Conservation (phyloP, 768 basidiomycete species). For the Coprinopsis cinerea region DNA sequence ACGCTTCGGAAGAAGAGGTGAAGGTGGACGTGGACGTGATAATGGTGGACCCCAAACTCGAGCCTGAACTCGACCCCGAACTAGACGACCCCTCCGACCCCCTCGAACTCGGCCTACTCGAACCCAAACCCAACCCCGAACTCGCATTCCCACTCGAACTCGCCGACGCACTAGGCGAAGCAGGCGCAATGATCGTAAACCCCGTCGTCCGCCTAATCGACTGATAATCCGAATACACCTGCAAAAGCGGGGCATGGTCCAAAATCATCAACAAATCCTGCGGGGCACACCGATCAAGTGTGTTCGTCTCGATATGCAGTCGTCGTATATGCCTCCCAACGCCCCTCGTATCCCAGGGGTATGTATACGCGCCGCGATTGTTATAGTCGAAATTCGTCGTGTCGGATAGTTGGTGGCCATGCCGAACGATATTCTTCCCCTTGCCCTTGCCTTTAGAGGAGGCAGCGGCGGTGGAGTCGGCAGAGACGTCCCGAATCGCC, state of each 20-base stretch:
- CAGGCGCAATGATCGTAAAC: not conserved
- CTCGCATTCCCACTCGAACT: not conserved
- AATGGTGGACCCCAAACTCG: not conserved
- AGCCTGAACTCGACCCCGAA: not conserved
- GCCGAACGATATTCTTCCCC: not conserved
- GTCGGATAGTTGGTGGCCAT: not conserved
- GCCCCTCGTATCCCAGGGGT: constrained; percentile 11
- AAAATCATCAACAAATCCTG: constrained; percentile 64
- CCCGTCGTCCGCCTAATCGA: constrained; percentile 44
- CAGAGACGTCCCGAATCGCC: constrained; percentile 3
- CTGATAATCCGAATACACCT: constrained; percentile 58
- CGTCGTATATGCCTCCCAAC: constrained; percentile 49
- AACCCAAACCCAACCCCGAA: constrained; percentile 11
- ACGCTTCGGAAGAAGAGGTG: constrained; percentile 14
- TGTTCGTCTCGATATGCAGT: constrained; percentile 65
- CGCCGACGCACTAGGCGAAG: not conserved
- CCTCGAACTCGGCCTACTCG: constrained; percentile 24
- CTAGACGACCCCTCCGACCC: too few species aligned
- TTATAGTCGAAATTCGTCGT: constrained; percentile 1
- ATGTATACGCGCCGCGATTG: constrained; percentile 27
- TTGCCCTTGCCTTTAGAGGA: not conserved
- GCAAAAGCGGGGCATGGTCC: constrained; percentile 53
- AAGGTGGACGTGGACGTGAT: constrained; percentile 27
- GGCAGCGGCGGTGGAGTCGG: too few species aligned
- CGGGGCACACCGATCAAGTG: constrained; percentile 59